A percentile compares a stretch with the other conserved stretches of the same genome.
phyloP scores from a whole-genome alignment of 345 rosid species.

The thale cress (Arabidopsis thaliana) region TAIR10.1 NC_003071.7:16485001-16485500 shows the following conservation, averaged over 20 bases:
- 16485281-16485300: too few relatives aligned
- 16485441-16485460: too few relatives aligned
- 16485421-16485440: background rate
- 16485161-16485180: background rate
- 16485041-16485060: background rate
- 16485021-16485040: background rate
- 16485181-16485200: background rate
- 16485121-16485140: constrained; percentile 37
- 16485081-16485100: constrained; percentile 30
- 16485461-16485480: background rate
- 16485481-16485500: background rate
- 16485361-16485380: too few relatives aligned
- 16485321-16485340: too few relatives aligned
- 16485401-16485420: background rate
- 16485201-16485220: background rate
- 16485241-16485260: background rate
- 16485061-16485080: constrained; percentile 16
- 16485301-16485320: too few relatives aligned
- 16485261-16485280: constrained; percentile 19
- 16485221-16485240: constrained; percentile 44
- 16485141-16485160: constrained; percentile 10
- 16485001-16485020: background rate
- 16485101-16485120: constrained; percentile 38
- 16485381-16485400: too few relatives aligned
- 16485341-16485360: too few relatives aligned